Evolutionary conservation across 139 green algal genomes (phyloP).

Genomic region (Volvox reticuliferus): DNA sequence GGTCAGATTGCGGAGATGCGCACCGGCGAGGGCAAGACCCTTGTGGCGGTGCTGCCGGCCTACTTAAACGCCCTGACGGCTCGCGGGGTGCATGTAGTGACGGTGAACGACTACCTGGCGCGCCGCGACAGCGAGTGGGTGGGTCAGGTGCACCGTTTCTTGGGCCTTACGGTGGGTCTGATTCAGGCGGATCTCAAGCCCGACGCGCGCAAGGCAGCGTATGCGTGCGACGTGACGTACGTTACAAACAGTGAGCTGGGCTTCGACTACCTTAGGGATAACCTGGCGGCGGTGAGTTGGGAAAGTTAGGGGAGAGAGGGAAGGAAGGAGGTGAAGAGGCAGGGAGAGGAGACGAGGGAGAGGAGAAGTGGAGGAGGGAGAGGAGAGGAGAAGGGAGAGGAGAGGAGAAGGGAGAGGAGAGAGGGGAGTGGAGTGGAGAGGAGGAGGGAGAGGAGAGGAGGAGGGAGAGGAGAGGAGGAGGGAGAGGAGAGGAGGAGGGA

Average conservation of each 20-base stretch:
- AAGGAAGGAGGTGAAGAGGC: background rate
- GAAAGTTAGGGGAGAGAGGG: background rate
- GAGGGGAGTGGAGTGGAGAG: background rate
- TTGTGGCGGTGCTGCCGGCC: conserved; percentile 96
- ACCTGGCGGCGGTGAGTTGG: conserved; percentile 83
- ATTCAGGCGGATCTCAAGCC: conserved; percentile 88
- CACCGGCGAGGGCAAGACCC: conserved; percentile 98
- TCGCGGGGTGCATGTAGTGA: conserved; percentile 98
- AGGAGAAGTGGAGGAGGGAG: background rate
- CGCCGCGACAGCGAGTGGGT: conserved; percentile 96
- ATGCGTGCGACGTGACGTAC: conserved; percentile 95
- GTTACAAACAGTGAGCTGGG: conserved; percentile 98
- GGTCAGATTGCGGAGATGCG: conserved; percentile 96
- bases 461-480: background rate
- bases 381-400: background rate
- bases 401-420: background rate
- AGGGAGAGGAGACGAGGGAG: background rate
- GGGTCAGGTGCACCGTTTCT: conserved; percentile 95
- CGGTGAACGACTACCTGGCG: conserved; percentile 99
- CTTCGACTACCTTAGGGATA: conserved; percentile 99
- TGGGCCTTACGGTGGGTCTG: conserved; percentile 92
- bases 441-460: background rate
- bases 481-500: background rate
- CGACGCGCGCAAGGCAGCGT: conserved; percentile 82
- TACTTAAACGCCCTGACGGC: conserved; percentile 96